Base-by-base conservation (phyloP, 768 basidiomycete species). In the Tricholoma terreum region DNA sequence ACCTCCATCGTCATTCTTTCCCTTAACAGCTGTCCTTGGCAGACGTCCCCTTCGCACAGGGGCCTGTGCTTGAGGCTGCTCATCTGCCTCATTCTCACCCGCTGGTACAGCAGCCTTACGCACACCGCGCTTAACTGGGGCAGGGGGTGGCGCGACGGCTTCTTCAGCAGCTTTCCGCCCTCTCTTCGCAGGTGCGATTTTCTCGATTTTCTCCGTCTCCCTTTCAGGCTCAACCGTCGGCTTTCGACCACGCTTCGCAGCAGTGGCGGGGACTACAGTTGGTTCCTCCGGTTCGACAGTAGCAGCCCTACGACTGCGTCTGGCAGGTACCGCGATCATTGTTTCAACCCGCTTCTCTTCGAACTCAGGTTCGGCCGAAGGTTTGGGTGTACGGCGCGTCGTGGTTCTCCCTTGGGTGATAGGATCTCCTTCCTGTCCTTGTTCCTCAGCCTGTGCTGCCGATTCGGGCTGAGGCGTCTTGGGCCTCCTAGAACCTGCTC, bases 351-450 rank as follows among this genome's bases (percentile, higher is more conserved):
- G 50, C 38, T n/a, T 58, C 24, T 27, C 43, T 43, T 57, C 55
- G 22, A 15, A 38, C 42, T 54, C 56, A 30, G 55, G 33, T 45
- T 68, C 66, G 3, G 51, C 62, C 12, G 63, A 64, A 2, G 59
- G 57, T 54, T 71, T 69, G 8, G 69, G 69, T 4, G 60, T 63
- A 17, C 69, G 63, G 22, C 70, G 68, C 2, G 63, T 55, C 6
- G 63, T 56, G 8, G 64, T 54, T 17, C 58, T 63, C 14, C 59
- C 17, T 15, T 30, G 10, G n/a, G 27, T 27, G 12, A n/a, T 3
- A 31, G 46, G 46, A 4, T 17, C 46, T 17, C 8, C 15, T n/a
- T 49, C 30, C 2, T 31, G 7, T 31, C 30, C 46, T 17, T 30
- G 36, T 0, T 50, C 38, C 33, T 42, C 34, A 17, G 38, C 52